A percentile compares a stretch with the other conserved stretches of the same genome.
phyloP scores from a whole-genome alignment of 305 asterid genomes.

The Fraxinus sp. region DNA sequence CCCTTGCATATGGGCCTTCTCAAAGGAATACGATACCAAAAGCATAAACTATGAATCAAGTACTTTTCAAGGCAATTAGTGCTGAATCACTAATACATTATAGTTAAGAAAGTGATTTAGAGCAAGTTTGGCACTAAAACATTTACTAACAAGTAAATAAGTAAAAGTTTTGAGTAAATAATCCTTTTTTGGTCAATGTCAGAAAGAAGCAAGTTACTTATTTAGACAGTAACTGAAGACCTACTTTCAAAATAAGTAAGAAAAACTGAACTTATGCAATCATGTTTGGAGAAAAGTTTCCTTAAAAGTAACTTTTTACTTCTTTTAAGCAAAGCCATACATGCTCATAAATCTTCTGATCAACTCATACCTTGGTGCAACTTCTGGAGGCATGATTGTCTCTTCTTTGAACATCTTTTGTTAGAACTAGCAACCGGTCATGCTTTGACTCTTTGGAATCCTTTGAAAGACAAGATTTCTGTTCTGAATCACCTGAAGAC shows the following conservation, averaged over 20 bases:
- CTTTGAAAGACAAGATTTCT: constrained; percentile 59
- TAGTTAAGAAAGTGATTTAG: neutral
- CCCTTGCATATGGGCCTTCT: constrained; percentile 97
- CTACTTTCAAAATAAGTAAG: neutral
- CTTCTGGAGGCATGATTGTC: constrained; percentile 64
- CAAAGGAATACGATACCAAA: constrained; percentile 20
- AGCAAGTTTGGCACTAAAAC: neutral
- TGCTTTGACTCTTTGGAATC: constrained; percentile 47
- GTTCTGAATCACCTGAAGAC: constrained; percentile 63
- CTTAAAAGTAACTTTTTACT: neutral
- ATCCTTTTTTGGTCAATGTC: neutral
- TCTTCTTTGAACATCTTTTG: constrained; percentile 63
- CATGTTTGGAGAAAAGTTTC: neutral
- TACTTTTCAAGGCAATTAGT: constrained; percentile 2
- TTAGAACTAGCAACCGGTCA: constrained; percentile 40
- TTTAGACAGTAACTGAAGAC: neutral
- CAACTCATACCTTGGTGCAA: constrained; percentile 76
- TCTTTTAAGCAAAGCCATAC: neutral
- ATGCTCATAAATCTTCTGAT: neutral
- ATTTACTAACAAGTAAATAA: neutral
- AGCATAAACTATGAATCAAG: neutral
- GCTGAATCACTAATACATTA: neutral
- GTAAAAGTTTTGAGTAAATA: neutral
- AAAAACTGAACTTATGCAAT: neutral
- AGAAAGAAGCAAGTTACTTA: neutral